These are phyloP conservation scores for Alternaria brassicae DNA, from an alignment of 2,329 filamentous ascomycete genomes.

Conservation along the genomic window DNA sequence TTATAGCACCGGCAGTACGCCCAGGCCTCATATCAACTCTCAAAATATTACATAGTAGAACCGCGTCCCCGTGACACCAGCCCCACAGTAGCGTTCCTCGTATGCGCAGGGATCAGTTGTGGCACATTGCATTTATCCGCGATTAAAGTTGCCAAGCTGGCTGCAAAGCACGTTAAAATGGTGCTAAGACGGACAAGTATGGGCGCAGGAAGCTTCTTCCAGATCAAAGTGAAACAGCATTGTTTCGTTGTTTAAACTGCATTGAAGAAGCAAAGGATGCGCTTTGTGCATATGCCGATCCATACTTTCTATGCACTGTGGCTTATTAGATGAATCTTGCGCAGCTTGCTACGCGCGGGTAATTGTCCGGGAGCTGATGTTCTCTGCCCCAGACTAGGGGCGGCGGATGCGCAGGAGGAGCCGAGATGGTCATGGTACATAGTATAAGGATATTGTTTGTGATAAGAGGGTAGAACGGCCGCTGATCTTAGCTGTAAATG, in stretches of 20 bases:
- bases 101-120: conserved; percentile 6
- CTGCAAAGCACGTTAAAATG: background rate
- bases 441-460: background rate
- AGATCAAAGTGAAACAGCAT: conserved; percentile 20
- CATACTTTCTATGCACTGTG: background rate
- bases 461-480: background rate
- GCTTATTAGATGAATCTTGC: background rate
- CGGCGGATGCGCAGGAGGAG: background rate
- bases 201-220: conserved; percentile 27
- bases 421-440: background rate
- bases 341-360: background rate
- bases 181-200: conserved; percentile 21
- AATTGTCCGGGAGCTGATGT: background rate
- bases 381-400: background rate
- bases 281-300: background rate
- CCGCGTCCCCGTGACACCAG: background rate
- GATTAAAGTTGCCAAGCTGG: conserved; percentile 1
- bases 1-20: conserved; percentile 6
- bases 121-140: conserved; percentile 10
- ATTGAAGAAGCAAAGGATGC: background rate
- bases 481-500: background rate
- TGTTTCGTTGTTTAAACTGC: background rate
- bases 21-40: background rate
- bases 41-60: background rate
- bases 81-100: too few relatives aligned